Base-by-base conservation (phyloP, 177 flowering plant genomes). In the Vitis hybrid region DNA sequence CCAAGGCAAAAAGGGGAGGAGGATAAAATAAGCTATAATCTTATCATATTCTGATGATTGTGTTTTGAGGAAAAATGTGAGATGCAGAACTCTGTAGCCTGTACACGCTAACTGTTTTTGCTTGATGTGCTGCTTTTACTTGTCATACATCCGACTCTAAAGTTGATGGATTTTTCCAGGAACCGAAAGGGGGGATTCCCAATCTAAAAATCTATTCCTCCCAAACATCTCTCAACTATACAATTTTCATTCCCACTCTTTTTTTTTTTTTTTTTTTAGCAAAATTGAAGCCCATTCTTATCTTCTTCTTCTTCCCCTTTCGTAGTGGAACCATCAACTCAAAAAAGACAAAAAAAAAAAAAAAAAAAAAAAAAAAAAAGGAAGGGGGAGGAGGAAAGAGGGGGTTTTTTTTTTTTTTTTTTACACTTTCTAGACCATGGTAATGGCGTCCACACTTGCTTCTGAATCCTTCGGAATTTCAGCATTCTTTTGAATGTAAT, bases 401-500 rank as follows among this genome's bases (percentile, higher is more conserved):
- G 45, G 45, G 45, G 1, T 19, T 3, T 32, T 3, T 32, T 3
- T 32, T 34, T 34, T 40, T 51, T 2, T 5, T 56, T 64, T 68
- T 70, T 77, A 86, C 70, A 85, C 85, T 61, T 80, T 78, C 2
- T 51, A 56, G 61, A 67, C 51, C 13, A 8, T 45, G 30, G 30
- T 26, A 26, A 26, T 26, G 30, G 30, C 75, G 69, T 74, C 81
- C 45, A 72, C 77, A 64, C 21, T 62, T 74, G 72, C 80, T 40
- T 62, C 66, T 10, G 79, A 72, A 61, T 77, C 83, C 76, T 64
- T 74, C 17, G 59, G 62, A 15, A 68, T 21, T 12, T 76, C 84
- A 13, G 62, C 80, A 45, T 75, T 67, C 72, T 84, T 84, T 45
- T 62, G 69, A 67, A 78, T 55, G 17, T 81, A 70, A 51, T 61